Conservation (phyloP, 805 yeast genomes). For the Spathaspora boniae region DNA sequence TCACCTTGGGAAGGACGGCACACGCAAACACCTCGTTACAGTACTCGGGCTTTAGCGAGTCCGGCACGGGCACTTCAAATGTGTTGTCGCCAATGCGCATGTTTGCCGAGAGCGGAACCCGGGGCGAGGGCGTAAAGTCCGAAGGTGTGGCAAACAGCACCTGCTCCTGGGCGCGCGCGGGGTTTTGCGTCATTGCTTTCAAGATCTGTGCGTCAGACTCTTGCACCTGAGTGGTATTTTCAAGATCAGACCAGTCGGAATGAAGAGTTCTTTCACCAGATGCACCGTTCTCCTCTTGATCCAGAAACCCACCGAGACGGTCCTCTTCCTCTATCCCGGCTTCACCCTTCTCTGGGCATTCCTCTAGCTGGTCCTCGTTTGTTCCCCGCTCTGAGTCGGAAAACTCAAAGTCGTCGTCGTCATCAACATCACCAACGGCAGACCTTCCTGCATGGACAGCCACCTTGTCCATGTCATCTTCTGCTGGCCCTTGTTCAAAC, state of each 20-base stretch:
- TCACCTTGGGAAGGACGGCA: slow-evolving; percentile 46
- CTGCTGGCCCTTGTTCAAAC: slow-evolving; percentile 11
- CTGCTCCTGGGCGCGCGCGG: background rate
- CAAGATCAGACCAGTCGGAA: background rate
- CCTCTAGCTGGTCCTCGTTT: slow-evolving; percentile 11
- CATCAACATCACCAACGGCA: background rate
- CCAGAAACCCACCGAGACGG: background rate
- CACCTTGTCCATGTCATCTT: slow-evolving; percentile 1
- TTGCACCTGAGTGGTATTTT: slow-evolving; percentile 10
- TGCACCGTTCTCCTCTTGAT: background rate
- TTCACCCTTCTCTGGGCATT: slow-evolving; percentile 11
- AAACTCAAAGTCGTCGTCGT: too few relatives aligned
- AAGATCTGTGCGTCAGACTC: slow-evolving; percentile 19
- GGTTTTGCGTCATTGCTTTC: slow-evolving; percentile 17
- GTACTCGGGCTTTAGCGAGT: slow-evolving; percentile 12
- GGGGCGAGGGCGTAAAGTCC: slow-evolving; percentile 5
- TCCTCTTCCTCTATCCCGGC: slow-evolving; percentile 9
- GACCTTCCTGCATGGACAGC: slow-evolving; percentile 4
- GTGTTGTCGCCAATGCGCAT: slow-evolving; percentile 7
- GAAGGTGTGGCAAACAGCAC: slow-evolving; percentile 1
- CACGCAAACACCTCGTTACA: slow-evolving; percentile 34
- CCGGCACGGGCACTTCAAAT: slow-evolving; percentile 22
- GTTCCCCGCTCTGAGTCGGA: slow-evolving; percentile 7
- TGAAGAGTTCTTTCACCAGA: background rate
- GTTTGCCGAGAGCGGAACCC: background rate